These are phyloP conservation scores for Calocera viscosa DNA, from an alignment of 768 basidiomycete genomes.

Conservation along the genomic window DNA sequence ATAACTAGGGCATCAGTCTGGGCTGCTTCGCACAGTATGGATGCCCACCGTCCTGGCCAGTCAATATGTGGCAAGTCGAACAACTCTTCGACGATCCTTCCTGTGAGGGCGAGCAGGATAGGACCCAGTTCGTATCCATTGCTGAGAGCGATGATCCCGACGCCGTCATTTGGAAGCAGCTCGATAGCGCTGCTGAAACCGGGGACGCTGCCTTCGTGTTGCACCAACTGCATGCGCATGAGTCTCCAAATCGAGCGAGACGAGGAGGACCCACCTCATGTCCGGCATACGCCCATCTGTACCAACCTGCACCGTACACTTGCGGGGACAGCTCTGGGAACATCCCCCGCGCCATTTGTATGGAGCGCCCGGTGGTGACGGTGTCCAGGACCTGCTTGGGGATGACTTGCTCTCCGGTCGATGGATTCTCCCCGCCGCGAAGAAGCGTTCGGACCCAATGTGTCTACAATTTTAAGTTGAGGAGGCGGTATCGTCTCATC, in stretches of 20 bases:
- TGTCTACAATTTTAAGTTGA: slow-evolving; percentile 24
- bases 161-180: slow-evolving; percentile 29
- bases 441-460: slow-evolving; percentile 33
- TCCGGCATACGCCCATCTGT: slow-evolving; percentile 29
- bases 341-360: slow-evolving; percentile 17
- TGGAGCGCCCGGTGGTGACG: slow-evolving; percentile 26
- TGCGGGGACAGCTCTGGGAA: slow-evolving; percentile 22
- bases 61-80: slow-evolving; percentile 11
- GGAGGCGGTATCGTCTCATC: too few species aligned
- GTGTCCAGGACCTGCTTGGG: slow-evolving; percentile 25
- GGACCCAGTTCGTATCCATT: slow-evolving; percentile 22
- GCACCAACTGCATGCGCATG: slow-evolving; percentile 24
- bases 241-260: background rate
- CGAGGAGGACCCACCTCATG: slow-evolving; percentile 28
- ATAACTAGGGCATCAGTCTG: background rate
- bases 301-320: slow-evolving; percentile 37
- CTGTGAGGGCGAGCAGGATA: slow-evolving; percentile 13
- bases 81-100: slow-evolving; percentile 21
- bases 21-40: too few species aligned
- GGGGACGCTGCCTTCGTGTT: slow-evolving; percentile 28
- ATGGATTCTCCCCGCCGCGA: slow-evolving; percentile 25
- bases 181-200: slow-evolving; percentile 27
- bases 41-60: slow-evolving; percentile 13
- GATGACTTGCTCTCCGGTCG: slow-evolving; percentile 27
- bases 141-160: slow-evolving; percentile 30